These are phyloP conservation scores for Bruguiera sexangula DNA, from an alignment of 345 rosid genomes.

Conservation along the genomic window DNA sequence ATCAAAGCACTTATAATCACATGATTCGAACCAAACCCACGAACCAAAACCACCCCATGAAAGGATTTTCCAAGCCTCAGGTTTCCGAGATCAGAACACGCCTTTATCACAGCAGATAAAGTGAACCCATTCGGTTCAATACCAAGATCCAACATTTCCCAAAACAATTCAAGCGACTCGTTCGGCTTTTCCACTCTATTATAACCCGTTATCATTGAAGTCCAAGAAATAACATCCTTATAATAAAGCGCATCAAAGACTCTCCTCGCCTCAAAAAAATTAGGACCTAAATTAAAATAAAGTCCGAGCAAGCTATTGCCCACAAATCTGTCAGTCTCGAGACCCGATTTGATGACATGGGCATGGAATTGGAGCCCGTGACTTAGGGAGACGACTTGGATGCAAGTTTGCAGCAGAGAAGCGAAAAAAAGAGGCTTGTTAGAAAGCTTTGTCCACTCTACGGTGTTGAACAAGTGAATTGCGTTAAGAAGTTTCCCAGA, in stretches of 20 bases:
- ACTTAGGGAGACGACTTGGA: conserved; percentile 44
- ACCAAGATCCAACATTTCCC: conserved; percentile 60
- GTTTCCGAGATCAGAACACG: conserved; percentile 61
- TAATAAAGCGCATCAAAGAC: conserved; percentile 57
- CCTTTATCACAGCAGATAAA: conserved; percentile 68
- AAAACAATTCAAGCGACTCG: conserved; percentile 53
- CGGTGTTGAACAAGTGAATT: conserved; percentile 49
- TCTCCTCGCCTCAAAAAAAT: conserved; percentile 54
- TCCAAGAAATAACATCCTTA: conserved; percentile 81
- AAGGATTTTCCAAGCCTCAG: conserved; percentile 53
- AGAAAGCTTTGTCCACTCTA: conserved; percentile 22
- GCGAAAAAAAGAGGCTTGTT: conserved; percentile 60
- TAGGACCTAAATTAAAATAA: conserved; percentile 63
- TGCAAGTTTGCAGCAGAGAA: conserved; percentile 66
- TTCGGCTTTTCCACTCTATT: conserved; percentile 42
- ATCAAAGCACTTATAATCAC: conserved; percentile 67
- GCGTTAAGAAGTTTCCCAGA: conserved; percentile 53
- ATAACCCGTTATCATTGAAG: conserved; percentile 79
- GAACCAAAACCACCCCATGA: conserved; percentile 58
- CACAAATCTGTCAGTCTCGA: conserved; percentile 61
- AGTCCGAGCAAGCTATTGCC: conserved; percentile 82
- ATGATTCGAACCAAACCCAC: conserved; percentile 53
- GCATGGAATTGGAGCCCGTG: conserved; percentile 79
- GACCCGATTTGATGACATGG: conserved; percentile 70
- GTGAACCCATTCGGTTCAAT: conserved; percentile 74